Base-by-base conservation (phyloP, 495 filamentous ascomycete species). In the Acidomyces sp. region DNA sequence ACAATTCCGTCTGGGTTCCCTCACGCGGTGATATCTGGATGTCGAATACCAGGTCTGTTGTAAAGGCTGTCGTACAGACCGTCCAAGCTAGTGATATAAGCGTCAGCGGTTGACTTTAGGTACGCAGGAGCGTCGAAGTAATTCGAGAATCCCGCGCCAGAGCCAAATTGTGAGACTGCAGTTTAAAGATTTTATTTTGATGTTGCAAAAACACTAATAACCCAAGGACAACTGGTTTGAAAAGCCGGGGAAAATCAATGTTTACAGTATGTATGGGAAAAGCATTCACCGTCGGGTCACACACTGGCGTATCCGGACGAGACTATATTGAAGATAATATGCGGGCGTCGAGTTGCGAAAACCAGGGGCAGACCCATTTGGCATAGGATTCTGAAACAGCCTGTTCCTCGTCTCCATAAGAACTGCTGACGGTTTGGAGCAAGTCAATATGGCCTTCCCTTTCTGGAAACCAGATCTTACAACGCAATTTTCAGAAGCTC, bases 321-420 rank as follows among this genome's bases (percentile, higher is more conserved):
- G 49, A 62, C 59, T 36, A 63, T 41, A 27, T 61, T 46, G 10
- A 56, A 48, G 23, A 57, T 52, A 23, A 59, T 59, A 15, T 52
- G 51, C 6, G n/a, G n/a, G 51, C 57, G 20, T 54, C 61, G 12
- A 63, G 51, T 26, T 56, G 54, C 25, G 43, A 55, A 39, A 58
- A 59, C 23, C 53, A 39, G 32, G 46, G 35, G 52, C 61, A 63
- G 10, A 56, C 59, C 1, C 54, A 43, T 12, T 45, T 35, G 11
- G 57, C 57, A 42, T 62, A 63, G 12, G 47, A 46, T 16, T 42
- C 15, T 2, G 59, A 57, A 17, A 62, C 42, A 0, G 57, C 46
- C 36, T 62, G 57, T 43, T 63, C 61, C 21, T 56, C 47, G 17
- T 62, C 61, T 27, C 58, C 61, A 44, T 63, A 63, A 2, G 61